Conservation (phyloP, 257 asterid species). For the Parsonsia alboflavescens region DNA sequence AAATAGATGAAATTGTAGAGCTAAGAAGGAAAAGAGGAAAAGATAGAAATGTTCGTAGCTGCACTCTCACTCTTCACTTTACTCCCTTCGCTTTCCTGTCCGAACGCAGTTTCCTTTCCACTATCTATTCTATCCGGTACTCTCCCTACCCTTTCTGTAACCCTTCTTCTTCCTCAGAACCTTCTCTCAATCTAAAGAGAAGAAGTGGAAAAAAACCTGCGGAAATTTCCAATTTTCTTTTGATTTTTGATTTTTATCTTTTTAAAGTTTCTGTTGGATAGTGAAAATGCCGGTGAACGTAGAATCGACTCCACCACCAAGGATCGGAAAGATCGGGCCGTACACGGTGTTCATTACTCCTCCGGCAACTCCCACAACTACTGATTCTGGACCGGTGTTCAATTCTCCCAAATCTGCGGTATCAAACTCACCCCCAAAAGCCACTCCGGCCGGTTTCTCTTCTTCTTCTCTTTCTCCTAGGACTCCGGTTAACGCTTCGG, state of each 20-base stretch:
- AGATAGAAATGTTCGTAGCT: neutral
- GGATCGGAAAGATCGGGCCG: constrained; percentile 99
- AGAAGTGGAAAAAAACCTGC: neutral
- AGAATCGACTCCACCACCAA: constrained; percentile 48
- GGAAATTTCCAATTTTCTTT: neutral
- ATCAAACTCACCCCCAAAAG: constrained; percentile 12
- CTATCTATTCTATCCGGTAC: neutral
- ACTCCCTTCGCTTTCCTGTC: constrained; percentile 10
- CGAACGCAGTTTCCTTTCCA: neutral
- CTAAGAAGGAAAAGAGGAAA: neutral
- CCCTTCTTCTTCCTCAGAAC: constrained; percentile 6
- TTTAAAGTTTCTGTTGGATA: neutral
- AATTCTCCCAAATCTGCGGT: constrained; percentile 26
- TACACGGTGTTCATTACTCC: constrained; percentile 96
- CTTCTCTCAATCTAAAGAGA: neutral
- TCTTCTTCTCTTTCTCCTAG: constrained; percentile 25
- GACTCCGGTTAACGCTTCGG: constrained; percentile 33
- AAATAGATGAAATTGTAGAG: neutral
- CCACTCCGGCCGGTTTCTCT: constrained; percentile 21
- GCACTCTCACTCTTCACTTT: constrained; percentile 8
- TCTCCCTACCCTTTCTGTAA: neutral
- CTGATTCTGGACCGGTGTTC: constrained; percentile 26
- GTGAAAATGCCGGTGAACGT: constrained; percentile 31
- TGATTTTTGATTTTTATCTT: neutral
- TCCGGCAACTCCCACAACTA: constrained; percentile 54